A percentile compares a stretch with the other conserved stretches of the same genome.
These are phyloP conservation scores for Dactylorhiza incarnata DNA, from an alignment of 106 monocot species.

Conservation along the genomic window DNA sequence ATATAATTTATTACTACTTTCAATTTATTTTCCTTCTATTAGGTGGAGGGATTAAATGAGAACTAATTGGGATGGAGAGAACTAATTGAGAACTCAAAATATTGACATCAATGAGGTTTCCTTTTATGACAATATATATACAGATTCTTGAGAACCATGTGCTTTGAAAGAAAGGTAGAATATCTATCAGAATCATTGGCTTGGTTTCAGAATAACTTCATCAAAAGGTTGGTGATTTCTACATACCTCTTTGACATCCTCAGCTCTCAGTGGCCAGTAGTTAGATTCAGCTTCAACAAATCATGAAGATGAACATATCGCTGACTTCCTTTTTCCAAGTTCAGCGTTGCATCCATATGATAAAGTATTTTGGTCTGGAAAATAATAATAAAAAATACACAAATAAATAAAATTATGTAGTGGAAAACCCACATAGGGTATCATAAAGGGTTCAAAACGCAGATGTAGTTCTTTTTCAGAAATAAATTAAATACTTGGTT, in stretches of 20 bases:
- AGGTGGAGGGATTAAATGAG: too few species aligned
- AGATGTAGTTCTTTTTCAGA: too few species aligned
- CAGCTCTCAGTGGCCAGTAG: conserved; percentile 48
- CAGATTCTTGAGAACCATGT: too few species aligned
- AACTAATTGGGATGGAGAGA: too few species aligned
- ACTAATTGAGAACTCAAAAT: too few species aligned
- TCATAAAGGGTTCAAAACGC: not conserved
- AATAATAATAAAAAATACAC: not conserved
- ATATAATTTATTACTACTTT: too few species aligned
- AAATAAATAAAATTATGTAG: not conserved
- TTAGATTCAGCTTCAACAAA: conserved; percentile 41
- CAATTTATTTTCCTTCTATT: too few species aligned
- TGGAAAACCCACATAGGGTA: too few species aligned
- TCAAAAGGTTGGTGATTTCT: not conserved
- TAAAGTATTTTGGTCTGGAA: conserved; percentile 52
- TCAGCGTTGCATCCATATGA: conserved; percentile 59
- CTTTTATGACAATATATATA: too few species aligned
- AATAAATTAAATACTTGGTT: too few species aligned
- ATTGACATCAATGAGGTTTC: too few species aligned
- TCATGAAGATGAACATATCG: conserved; percentile 52
- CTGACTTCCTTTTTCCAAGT: conserved; percentile 53
- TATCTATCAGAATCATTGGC: not conserved
- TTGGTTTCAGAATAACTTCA: not conserved
- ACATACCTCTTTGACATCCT: conserved; percentile 60
- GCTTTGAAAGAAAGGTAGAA: not conserved